Evolutionary conservation across 2,329 filamentous ascomycete species (phyloP), one percentile per base, ranked within the genome.

Genomic region (Dactylellina haptotyla): DNA sequence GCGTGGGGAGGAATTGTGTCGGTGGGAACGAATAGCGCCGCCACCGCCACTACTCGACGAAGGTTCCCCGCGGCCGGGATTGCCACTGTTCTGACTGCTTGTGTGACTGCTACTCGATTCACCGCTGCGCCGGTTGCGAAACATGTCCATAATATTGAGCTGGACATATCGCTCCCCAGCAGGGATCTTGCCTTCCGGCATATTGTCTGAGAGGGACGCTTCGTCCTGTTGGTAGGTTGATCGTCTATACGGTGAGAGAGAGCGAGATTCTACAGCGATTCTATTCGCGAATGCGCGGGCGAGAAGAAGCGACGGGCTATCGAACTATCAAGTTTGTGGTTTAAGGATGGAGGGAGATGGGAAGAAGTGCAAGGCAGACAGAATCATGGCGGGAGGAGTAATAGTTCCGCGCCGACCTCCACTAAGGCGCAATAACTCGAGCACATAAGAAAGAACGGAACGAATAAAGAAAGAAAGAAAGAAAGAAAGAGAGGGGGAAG

Each of bases 81-180:
- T 28, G 5, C 25, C 28, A 16, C 41, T 46, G 76, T 67, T 67
- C 6, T 58, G 65, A 50, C 77, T 75, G 28, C 30, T 51, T 25
- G 43, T 41, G 12, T 39, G 4, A 39, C 37, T 14, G 25, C 23
- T 26, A 10, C 41, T 46, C 16, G 9, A 9, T 26, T 43, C 61
- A 26, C 66, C n/a, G 20, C 70, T 63, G 53, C 76, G 73, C 54
- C 48, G 48, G 45, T 57, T 56, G 41, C 63, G 58, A 57, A 67
- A 75, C 73, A 71, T 71, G 64, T 73, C 61, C 18, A 66, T 61
- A 9, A 74, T 63, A 34, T 56, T 69, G 51, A 71, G 70, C 46
- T 75, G 75, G 28, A 66, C 67, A 37, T 70, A 69, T 41, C 64
- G 69, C 39, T 70, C 62, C 32, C 61, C 71, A 28, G 64, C 32